A percentile compares a stretch with the other conserved stretches of the same genome.
These are phyloP conservation scores for Metschnikowia henanensis DNA, from an alignment of 805 yeast genomes.

Conservation along the genomic window DNA sequence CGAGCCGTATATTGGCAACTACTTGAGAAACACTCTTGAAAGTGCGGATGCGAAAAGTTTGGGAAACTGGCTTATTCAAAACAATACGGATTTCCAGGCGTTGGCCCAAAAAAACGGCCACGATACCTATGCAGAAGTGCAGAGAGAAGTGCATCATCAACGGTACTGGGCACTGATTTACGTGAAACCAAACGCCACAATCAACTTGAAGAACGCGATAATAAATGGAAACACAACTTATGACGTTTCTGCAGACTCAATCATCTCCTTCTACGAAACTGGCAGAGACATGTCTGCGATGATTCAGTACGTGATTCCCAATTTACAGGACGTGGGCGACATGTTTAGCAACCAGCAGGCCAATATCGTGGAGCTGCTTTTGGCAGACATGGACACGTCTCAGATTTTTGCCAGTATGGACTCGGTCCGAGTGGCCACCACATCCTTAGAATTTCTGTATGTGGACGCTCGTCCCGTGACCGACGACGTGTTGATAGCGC, in stretches of 20 bases:
- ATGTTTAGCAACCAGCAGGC: slow-evolving; percentile 28
- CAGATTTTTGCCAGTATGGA: slow-evolving; percentile 13
- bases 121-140: slow-evolving; percentile 37
- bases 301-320: slow-evolving; percentile 41
- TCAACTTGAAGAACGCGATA: slow-evolving; percentile 41
- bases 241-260: slow-evolving; percentile 27
- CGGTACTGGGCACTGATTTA: slow-evolving; percentile 64
- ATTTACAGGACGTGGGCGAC: slow-evolving; percentile 35
- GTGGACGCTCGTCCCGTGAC: slow-evolving; percentile 52
- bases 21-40: slow-evolving; percentile 15
- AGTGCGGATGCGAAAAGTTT: slow-evolving; percentile 19
- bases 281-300: slow-evolving; percentile 61
- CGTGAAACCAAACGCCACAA: slow-evolving; percentile 49
- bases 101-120: slow-evolving; percentile 27
- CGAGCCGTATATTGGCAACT: slow-evolving; percentile 30
- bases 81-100: slow-evolving; percentile 26
- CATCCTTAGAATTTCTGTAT: slow-evolving; percentile 34
- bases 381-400: slow-evolving; percentile 16
- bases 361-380: slow-evolving; percentile 19
- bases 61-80: slow-evolving; percentile 40
- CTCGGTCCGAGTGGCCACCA: slow-evolving; percentile 24
- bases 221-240: slow-evolving; percentile 29
- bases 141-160: slow-evolving; percentile 49
- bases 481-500: slow-evolving; percentile 56
- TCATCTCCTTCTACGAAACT: slow-evolving; percentile 54